Evolutionary conservation across 83 land plant species (phyloP).

Genomic region (Picea mariana): DNA sequence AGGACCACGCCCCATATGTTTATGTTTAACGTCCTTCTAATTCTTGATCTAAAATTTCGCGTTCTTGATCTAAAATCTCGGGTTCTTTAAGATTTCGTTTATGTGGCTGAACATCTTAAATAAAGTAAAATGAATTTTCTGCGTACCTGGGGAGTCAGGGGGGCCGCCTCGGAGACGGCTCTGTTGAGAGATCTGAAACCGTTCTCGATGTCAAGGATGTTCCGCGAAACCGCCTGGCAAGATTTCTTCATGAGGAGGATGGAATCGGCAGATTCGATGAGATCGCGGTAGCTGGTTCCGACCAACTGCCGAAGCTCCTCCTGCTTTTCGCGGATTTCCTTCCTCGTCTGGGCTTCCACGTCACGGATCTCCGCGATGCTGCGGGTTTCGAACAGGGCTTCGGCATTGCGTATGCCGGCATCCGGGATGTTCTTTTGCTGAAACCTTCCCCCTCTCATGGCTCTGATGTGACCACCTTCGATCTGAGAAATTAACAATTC

Average conservation of each 20-base stretch:
- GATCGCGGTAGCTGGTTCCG: constrained; percentile 93
- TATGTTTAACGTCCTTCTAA: constrained; percentile 1
- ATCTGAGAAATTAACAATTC: no score
- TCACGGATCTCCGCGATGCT: constrained; percentile 90
- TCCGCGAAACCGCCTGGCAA: constrained; percentile 66
- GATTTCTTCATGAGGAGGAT: constrained; percentile 75
- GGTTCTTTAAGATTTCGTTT: no score
- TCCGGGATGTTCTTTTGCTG: no score
- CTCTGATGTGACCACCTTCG: no score
- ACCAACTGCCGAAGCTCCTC: constrained; percentile 96
- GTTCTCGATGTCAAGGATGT: constrained; percentile 50
- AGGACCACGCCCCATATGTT: constrained; percentile 12
- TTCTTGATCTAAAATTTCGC: no score
- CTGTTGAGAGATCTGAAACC: constrained; percentile 52
- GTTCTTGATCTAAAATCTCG: no score
- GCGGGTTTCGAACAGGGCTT: constrained; percentile 82
- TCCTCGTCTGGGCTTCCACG: constrained; percentile 71
- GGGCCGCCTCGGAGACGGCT: constrained; percentile 13
- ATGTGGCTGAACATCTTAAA: no score
- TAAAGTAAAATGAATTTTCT: no score
- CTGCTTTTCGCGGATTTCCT: constrained; percentile 76
- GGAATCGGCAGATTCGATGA: constrained; percentile 97
- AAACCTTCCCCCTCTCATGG: no score
- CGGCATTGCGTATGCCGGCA: constrained; percentile 66
- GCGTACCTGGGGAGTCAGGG: constrained; percentile 17